Conservation (phyloP, 371 early-diverging fungal species). For the Actinomortierella ambigua region DNA sequence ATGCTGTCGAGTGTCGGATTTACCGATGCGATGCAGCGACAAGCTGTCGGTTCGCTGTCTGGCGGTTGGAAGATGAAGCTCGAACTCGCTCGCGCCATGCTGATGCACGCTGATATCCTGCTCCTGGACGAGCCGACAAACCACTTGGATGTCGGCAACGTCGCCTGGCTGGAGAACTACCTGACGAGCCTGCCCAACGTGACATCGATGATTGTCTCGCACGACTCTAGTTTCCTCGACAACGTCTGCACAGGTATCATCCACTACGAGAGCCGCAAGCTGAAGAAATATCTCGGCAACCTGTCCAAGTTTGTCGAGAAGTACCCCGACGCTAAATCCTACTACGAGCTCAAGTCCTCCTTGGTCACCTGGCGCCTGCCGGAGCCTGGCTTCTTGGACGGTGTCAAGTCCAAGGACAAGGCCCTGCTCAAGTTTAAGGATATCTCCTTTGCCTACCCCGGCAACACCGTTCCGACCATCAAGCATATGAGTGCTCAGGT, state of each 20-base stretch:
- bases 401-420: slow-evolving; percentile 73
- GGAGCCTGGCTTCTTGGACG: slow-evolving; percentile 71
- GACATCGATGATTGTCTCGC: slow-evolving; percentile 85
- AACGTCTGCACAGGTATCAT: slow-evolving; percentile 82
- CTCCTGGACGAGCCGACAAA: slow-evolving; percentile 92
- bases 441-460: slow-evolving; percentile 70
- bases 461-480: slow-evolving; percentile 54
- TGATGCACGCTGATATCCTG: slow-evolving; percentile 81
- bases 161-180: slow-evolving; percentile 84
- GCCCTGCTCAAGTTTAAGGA: slow-evolving; percentile 71
- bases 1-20: slow-evolving; percentile 68
- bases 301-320: slow-evolving; percentile 80
- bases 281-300: slow-evolving; percentile 81
- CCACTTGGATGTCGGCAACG: slow-evolving; percentile 85
- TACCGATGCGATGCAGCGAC: slow-evolving; percentile 61
- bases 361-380: slow-evolving; percentile 65
- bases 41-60: slow-evolving; percentile 73
- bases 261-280: slow-evolving; percentile 75
- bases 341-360: slow-evolving; percentile 64
- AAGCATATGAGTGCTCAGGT: slow-evolving; percentile 61
- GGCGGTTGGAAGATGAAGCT: slow-evolving; percentile 92
- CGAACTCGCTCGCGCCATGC: slow-evolving; percentile 81
- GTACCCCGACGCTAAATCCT: slow-evolving; percentile 74
- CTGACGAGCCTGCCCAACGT: slow-evolving; percentile 69
- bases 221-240: slow-evolving; percentile 89